Base-by-base conservation (phyloP, 345 rosid species). In the Streptanthus diversifolius region DNA sequence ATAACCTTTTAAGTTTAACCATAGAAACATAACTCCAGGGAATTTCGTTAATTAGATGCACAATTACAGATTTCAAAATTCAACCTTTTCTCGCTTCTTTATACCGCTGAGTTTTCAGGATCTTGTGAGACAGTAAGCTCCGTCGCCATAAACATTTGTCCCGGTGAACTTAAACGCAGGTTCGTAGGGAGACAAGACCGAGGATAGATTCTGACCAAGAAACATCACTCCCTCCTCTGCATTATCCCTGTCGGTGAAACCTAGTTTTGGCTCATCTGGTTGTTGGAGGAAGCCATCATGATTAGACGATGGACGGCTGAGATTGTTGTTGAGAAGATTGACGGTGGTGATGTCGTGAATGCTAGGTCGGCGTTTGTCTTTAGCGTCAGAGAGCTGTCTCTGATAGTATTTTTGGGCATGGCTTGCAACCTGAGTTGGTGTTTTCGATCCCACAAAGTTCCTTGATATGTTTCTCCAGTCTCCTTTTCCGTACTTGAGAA, bases 381-480 rank as follows among this genome's bases (percentile, higher is more conserved):
- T 95, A 39, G 90, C 90, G 3, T 95, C 99, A 0, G 87, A 87
- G 41, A 80, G 75, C 76, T 95, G 99, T 85, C 99, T 81, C 71
- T 90, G 91, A 81, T 88, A 95, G 77, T 91, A 95, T 82, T 95
- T 95, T n/a, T 91, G 99, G 5, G 99, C 99, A 77, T 95, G 99
- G 64, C 99, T 95, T 2, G 99, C 99, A 17, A 95, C 99, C 75
- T 95, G 97, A 64, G 97, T 95, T 0, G 99, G 97, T 8, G 99
- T 91, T 69, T 97, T 80, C n/a, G 88, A 81, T 8, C 86, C 89
- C 78, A 95, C 99, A 35, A 88, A 91, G 72, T 90, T 82, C 62
- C 95, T 86, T 1, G 99, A 91, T 63, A 95, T 95, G 58, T 88
- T 91, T 80, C 99, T 87, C 97, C 99, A 95, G 67, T 95, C 99